phyloP scores from a whole-genome alignment of 192 early-diverging fungal genomes.

The Coemansia sp. region DNA sequence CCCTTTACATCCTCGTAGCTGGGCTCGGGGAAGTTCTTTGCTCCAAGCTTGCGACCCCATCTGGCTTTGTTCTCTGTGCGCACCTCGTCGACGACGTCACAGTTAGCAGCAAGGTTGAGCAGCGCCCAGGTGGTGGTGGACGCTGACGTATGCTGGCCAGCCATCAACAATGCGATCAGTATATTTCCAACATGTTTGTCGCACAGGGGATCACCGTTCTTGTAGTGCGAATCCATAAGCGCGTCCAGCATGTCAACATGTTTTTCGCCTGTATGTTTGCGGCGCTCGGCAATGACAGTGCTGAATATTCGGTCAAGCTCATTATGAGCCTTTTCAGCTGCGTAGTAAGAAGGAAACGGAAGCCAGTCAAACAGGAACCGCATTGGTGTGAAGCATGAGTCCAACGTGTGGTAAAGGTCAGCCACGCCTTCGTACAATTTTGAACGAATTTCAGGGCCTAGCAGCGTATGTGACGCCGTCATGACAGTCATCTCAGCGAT shows the following conservation, averaged over 20 bases:
- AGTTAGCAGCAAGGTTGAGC: conserved; percentile 79
- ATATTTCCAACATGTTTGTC: conserved; percentile 88
- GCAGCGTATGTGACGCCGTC: conserved; percentile 90
- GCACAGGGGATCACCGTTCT: conserved; percentile 77
- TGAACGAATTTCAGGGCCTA: conserved; percentile 90
- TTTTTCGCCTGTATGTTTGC: conserved; percentile 55
- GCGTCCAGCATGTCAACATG: conserved; percentile 77
- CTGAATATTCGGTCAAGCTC: conserved; percentile 80
- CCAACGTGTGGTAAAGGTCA: conserved; percentile 91
- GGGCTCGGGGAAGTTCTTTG: conserved; percentile 50
- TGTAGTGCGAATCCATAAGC: conserved; percentile 84
- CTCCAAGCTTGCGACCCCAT: conserved; percentile 53
- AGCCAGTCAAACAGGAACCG: conserved; percentile 93
- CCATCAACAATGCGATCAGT: conserved; percentile 97
- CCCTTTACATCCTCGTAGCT: conserved; percentile 76
- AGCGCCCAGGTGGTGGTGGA: conserved; percentile 92
- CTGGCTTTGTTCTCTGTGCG: conserved; percentile 68
- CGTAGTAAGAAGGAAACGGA: conserved; percentile 83
- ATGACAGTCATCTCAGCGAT: conserved; percentile 89
- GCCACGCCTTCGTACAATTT: conserved; percentile 82
- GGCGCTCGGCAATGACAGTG: conserved; percentile 77
- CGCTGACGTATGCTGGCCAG: conserved; percentile 94
- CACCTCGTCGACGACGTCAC: conserved; percentile 65
- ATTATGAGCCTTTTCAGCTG: conserved; percentile 78
- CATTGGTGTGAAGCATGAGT: conserved; percentile 89